These are phyloP conservation scores for Mycosphaerella sp. DNA, from an alignment of 2,329 filamentous ascomycete genomes.

Conservation along the genomic window DNA sequence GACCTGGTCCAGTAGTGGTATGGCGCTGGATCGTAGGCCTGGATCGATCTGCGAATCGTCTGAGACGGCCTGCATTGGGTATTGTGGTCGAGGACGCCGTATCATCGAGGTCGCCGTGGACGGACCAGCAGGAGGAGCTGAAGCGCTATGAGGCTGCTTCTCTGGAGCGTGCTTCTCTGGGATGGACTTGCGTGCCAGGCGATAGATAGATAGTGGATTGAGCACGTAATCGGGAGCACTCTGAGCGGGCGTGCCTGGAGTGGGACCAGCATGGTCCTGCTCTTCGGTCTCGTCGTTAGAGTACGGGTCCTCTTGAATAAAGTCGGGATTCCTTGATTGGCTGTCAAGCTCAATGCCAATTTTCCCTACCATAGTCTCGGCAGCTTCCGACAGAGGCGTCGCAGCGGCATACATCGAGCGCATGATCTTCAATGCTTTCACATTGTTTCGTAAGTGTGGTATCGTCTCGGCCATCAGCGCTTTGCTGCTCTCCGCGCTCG, in stretches of 20 bases:
- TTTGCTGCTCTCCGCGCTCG: conserved; percentile 18
- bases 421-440: conserved; percentile 25
- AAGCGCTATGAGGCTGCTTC: conserved; percentile 11
- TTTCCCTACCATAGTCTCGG: conserved; percentile 25
- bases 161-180: conserved; percentile 26
- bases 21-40: not conserved
- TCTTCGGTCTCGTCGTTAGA: conserved; percentile 20
- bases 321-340: conserved; percentile 14
- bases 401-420: conserved; percentile 24
- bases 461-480: conserved; percentile 21
- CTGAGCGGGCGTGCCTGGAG: conserved; percentile 22
- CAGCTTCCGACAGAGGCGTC: conserved; percentile 19
- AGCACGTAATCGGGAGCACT: conserved; percentile 25
- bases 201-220: conserved; percentile 25
- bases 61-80: not conserved
- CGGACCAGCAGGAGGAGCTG: not conserved
- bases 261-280: conserved; percentile 11
- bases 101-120: not conserved
- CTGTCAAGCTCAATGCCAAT: conserved; percentile 20
- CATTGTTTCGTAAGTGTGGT: conserved; percentile 22
- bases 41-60: conserved; percentile 19
- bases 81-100: conserved; percentile 7
- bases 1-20: conserved; percentile 17
- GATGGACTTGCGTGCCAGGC: conserved; percentile 23
- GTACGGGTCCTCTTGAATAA: conserved; percentile 25